Conservation (phyloP, 208 protist genomes). For the Hexamita inflata region DNA sequence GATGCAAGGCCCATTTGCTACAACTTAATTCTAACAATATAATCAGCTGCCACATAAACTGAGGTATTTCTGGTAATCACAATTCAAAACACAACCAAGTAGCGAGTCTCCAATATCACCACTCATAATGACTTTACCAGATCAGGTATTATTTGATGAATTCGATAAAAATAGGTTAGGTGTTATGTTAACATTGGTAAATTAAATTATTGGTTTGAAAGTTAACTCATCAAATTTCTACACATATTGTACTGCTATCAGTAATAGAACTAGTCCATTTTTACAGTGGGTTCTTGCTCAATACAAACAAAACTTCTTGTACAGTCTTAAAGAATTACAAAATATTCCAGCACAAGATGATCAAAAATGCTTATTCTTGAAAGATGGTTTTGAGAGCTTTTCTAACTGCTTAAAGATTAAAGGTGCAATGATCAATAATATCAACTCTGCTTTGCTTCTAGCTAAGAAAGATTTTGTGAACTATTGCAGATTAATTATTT, state of each 20-base stretch:
- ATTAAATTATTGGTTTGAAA: not conserved
- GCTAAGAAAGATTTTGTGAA: not conserved
- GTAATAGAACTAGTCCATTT: not conserved
- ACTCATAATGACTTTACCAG: not conserved
- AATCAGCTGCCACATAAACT: not conserved
- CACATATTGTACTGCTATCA: not conserved
- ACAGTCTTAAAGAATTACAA: not conserved
- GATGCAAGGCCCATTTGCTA: not conserved
- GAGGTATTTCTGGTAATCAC: not conserved
- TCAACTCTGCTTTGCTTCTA: not conserved
- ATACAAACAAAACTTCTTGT: not conserved
- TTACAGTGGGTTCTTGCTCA: not conserved
- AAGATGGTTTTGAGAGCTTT: not conserved
- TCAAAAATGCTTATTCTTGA: not conserved
- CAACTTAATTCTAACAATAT: not conserved
- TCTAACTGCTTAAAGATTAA: conserved; percentile 3
- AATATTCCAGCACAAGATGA: not conserved
- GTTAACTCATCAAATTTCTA: conserved; percentile 1
- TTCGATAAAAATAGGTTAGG: not conserved
- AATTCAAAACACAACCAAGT: not conserved
- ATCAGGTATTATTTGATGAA: not conserved
- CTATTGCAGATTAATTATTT: not conserved
- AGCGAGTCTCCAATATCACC: not conserved
- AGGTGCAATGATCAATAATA: conserved; percentile 21
- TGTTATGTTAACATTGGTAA: not conserved